Conservation (phyloP, 148 eudicot genomes). For the Cornus florida region DNA sequence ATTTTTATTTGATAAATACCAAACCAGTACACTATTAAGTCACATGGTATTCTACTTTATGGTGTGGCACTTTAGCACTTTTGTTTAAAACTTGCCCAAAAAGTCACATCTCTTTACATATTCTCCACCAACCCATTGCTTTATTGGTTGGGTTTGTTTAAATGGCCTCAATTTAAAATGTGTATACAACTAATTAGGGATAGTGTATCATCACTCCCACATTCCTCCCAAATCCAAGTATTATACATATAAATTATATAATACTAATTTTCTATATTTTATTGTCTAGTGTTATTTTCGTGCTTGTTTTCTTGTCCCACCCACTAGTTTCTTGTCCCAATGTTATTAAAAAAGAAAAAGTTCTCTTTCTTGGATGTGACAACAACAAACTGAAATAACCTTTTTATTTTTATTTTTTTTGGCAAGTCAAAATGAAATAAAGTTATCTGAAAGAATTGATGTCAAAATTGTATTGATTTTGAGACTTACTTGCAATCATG, state of each 20-base stretch:
- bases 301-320: no score
- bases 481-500: no score
- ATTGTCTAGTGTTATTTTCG: no score
- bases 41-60: slow-evolving; percentile 8
- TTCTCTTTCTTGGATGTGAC: no score
- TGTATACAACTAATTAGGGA: not conserved
- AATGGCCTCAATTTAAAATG: not conserved
- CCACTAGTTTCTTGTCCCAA: no score
- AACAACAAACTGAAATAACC: no score
- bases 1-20: not conserved
- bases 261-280: no score
- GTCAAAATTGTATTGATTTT: no score
- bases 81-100: not conserved
- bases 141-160: not conserved
- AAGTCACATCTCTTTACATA: not conserved
- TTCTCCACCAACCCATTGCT: slow-evolving; percentile 2
- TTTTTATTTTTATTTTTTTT: no score
- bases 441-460: no score
- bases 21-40: slow-evolving; percentile 2
- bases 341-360: no score
- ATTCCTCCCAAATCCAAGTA: not conserved
- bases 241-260: not conserved
- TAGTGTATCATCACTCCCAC: not conserved
- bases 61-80: not conserved
- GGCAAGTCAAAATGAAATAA: no score